Percentiles rank a stretch among this genome's conserved stretches.
These are phyloP conservation scores for Salicornia ramosissima DNA, from an alignment of 148 eudicot species.

Conservation along the genomic window DNA sequence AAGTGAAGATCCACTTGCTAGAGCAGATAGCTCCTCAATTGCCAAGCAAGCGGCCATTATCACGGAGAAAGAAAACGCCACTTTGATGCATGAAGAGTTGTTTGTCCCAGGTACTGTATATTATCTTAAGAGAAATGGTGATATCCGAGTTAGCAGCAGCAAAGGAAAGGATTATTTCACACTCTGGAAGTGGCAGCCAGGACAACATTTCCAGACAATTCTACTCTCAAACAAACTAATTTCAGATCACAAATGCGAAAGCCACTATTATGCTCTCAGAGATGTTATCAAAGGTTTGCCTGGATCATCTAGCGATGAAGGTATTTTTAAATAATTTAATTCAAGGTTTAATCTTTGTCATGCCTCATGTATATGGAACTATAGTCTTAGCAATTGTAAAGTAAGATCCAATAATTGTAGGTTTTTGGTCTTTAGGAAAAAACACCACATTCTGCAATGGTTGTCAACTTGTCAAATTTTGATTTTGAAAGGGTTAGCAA, in stretches of 20 bases:
- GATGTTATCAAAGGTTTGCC: slow-evolving; percentile 80
- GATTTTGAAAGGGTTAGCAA: background rate
- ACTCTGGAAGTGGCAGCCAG: slow-evolving; percentile 65
- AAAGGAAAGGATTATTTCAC: slow-evolving; percentile 43
- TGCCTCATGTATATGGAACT: slow-evolving; percentile 23
- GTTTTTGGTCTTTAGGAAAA: background rate
- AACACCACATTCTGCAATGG: background rate
- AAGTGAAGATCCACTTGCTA: slow-evolving; percentile 19
- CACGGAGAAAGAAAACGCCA: slow-evolving; percentile 23
- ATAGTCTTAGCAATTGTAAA: slow-evolving; percentile 19
- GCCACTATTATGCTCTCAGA: slow-evolving; percentile 70
- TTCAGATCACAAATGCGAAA: slow-evolving; percentile 77
- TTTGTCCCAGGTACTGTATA: slow-evolving; percentile 79
- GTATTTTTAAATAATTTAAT: slow-evolving; percentile 26
- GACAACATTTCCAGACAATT: slow-evolving; percentile 73
- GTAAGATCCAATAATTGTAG: background rate
- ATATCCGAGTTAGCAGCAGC: slow-evolving; percentile 11
- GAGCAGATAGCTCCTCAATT: slow-evolving; percentile 14
- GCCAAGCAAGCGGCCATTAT: slow-evolving; percentile 20
- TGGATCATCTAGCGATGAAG: slow-evolving; percentile 31
- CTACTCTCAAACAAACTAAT: slow-evolving; percentile 61
- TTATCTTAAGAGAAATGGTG: slow-evolving; percentile 57
- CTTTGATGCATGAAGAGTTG: slow-evolving; percentile 45
- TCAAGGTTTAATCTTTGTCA: slow-evolving; percentile 9
- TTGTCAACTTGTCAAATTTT: background rate